phyloP scores from a whole-genome alignment of 2,329 filamentous ascomycete species.

The Exophiala sideris region DNA sequence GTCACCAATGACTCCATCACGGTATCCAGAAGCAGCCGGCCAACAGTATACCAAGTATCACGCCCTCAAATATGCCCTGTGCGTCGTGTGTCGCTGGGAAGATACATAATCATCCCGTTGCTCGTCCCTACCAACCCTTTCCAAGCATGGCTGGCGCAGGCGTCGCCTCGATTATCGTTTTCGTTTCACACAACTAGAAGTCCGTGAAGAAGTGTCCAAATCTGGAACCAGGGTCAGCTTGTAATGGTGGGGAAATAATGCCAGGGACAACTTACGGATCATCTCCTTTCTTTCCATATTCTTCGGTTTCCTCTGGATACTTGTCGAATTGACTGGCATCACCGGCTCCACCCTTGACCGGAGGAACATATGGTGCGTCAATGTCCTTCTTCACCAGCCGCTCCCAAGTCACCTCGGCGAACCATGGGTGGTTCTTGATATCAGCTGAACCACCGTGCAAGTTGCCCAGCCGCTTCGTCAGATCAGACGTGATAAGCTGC shows the following conservation, averaged over 20 bases:
- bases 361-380: constrained; percentile 94
- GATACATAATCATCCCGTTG: too few relatives aligned
- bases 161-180: neutral
- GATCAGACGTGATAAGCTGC: constrained; percentile 86
- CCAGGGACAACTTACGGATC: constrained; percentile 72
- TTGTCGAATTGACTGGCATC: constrained; percentile 98
- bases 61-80: too few relatives aligned
- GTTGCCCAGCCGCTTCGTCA: constrained; percentile 94
- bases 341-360: constrained; percentile 86
- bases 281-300: constrained; percentile 73
- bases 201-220: constrained; percentile 73
- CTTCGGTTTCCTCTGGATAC: constrained; percentile 94
- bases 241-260: neutral
- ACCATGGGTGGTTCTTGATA: constrained; percentile 95
- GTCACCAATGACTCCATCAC: too few relatives aligned
- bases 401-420: constrained; percentile 97
- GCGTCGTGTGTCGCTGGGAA: too few relatives aligned
- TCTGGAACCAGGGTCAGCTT: constrained; percentile 41
- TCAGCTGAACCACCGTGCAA: constrained; percentile 85
- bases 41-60: too few relatives aligned
- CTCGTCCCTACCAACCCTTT: too few relatives aligned
- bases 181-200: constrained; percentile 50
- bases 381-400: constrained; percentile 92
- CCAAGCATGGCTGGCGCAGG: too few relatives aligned
- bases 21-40: too few relatives aligned